Evolutionary conservation across 2,329 filamentous ascomycete genomes (phyloP).

Genomic region (Gremmenia infestans): DNA sequence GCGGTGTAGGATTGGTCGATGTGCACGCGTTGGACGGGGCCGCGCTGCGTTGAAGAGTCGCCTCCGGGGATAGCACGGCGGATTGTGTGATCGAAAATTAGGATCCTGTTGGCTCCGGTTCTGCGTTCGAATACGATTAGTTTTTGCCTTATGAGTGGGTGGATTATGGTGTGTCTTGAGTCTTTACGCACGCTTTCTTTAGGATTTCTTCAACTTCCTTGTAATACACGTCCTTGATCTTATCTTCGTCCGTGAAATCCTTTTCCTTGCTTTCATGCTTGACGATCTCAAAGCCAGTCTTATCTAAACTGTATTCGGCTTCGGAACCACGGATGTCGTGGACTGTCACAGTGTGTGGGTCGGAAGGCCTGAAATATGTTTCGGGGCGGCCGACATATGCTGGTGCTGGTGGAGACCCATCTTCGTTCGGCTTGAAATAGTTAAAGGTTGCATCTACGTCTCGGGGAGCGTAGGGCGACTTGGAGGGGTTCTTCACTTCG

Average conservation of each 20-base stretch:
- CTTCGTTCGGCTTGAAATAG: slow-evolving; percentile 16
- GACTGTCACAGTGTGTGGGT: slow-evolving; percentile 20
- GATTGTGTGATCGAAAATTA: slow-evolving; percentile 62
- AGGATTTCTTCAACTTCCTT: slow-evolving; percentile 33
- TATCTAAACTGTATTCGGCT: slow-evolving; percentile 37
- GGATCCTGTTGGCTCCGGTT: slow-evolving; percentile 50
- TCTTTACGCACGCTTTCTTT: slow-evolving; percentile 29
- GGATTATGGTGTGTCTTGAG: not conserved
- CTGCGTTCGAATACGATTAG: slow-evolving; percentile 30
- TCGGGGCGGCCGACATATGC: slow-evolving; percentile 8
- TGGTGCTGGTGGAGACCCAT: slow-evolving; percentile 17
- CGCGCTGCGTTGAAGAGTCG: slow-evolving; percentile 29
- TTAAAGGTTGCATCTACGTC: slow-evolving; percentile 13
- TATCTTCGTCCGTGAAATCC: slow-evolving; percentile 32
- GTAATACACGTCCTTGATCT: slow-evolving; percentile 33
- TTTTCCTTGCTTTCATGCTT: slow-evolving; percentile 33
- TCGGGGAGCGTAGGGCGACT: not conserved
- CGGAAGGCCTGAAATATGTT: not conserved
- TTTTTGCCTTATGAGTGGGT: not conserved
- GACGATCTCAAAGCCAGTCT: slow-evolving; percentile 36
- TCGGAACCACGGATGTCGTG: slow-evolving; percentile 43
- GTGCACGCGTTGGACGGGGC: slow-evolving; percentile 48
- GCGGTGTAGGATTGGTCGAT: slow-evolving; percentile 52
- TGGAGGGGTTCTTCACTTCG: not conserved
- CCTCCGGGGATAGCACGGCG: slow-evolving; percentile 31